Base-by-base conservation (phyloP, 352 stramenopile genomes). In the Pythium scleroteichum region DNA sequence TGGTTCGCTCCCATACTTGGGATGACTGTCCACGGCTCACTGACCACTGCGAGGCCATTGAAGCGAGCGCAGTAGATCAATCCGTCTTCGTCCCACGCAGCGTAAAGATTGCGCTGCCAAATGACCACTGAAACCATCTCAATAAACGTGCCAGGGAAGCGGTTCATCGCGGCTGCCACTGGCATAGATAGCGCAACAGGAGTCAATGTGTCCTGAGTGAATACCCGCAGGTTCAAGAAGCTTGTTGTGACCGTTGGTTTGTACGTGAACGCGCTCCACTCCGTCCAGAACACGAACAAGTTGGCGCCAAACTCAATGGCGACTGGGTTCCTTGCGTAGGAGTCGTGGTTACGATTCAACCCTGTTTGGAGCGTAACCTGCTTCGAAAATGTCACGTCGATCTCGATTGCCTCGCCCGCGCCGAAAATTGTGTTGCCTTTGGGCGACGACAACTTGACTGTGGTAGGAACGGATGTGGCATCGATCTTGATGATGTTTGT, bases 341-440 rank as follows among this genome's bases (percentile, higher is more conserved):
- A 82, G 12, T 83, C 66, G 35, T 86, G 78, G 23, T 93, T 75
- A 6, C 53, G 53, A 33, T 90, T 93, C 3, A 93, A 48, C 2
- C 84, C 84, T 0, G 79, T 85, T 16, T 89, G 66, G 1, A 90
- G 33, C 3, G 81, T 72, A n/a, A 90, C 68, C 12, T 70, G 23
- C 35, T 90, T 90, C 0, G 82, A 87, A 38, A 94, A 88, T 10
- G 62, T 83, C 10, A 91, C 64, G 16, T 88, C 64, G 20, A 94
- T 87, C 6, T 82, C 62, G 20, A 94, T 87, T 17, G 81, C 64
- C 50, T 94, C 82, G 1, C 84, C 84, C 2, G 70, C 75, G 0
- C 82, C 84, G 52, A 82, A 84, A 0, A 69, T 64, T 0, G 82
- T 80, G 32, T 90, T 63, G 0, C 51, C 26, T 12, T 88, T 78